phyloP scores from a whole-genome alignment of 148 eudicot species.

The Heliamphora exappendiculata region DNA sequence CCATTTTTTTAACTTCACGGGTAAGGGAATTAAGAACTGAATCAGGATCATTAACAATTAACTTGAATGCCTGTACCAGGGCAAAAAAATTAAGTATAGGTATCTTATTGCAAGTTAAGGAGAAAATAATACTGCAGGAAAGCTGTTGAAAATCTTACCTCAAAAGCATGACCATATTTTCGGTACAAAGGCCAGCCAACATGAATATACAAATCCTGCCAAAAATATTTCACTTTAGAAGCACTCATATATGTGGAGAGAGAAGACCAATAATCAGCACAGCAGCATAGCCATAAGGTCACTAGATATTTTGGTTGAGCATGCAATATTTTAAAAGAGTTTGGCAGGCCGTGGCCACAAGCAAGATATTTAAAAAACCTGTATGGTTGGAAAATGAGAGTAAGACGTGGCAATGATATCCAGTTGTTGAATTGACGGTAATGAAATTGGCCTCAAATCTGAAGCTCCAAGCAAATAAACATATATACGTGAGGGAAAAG shows the following conservation, averaged over 20 bases:
- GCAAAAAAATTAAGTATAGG: not conserved
- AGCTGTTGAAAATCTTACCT: conserved; percentile 33
- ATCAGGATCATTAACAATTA: conserved; percentile 80
- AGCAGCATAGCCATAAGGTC: not conserved
- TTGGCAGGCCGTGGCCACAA: not conserved
- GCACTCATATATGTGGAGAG: conserved; percentile 4
- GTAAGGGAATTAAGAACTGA: conserved; percentile 74
- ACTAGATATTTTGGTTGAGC: not conserved
- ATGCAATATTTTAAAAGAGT: not conserved
- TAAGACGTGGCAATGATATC: not conserved
- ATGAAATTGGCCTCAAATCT: not conserved
- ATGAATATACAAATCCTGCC: conserved; percentile 76
- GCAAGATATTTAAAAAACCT: not conserved
- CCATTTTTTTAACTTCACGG: conserved; percentile 78
- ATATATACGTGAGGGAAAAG: not conserved
- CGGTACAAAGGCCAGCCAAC: conserved; percentile 94
- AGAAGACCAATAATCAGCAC: conserved; percentile 10
- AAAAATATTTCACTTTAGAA: conserved; percentile 12
- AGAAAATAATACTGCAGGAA: not conserved
- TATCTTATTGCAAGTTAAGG: not conserved
- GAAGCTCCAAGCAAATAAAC: not conserved
- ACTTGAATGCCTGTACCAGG: conserved; percentile 69
- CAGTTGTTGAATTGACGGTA: not conserved
- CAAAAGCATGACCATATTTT: conserved; percentile 96
- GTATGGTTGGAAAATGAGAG: not conserved